phyloP scores from a whole-genome alignment of 1,284 basidiomycete species.

The Marasmius fiardii region DNA sequence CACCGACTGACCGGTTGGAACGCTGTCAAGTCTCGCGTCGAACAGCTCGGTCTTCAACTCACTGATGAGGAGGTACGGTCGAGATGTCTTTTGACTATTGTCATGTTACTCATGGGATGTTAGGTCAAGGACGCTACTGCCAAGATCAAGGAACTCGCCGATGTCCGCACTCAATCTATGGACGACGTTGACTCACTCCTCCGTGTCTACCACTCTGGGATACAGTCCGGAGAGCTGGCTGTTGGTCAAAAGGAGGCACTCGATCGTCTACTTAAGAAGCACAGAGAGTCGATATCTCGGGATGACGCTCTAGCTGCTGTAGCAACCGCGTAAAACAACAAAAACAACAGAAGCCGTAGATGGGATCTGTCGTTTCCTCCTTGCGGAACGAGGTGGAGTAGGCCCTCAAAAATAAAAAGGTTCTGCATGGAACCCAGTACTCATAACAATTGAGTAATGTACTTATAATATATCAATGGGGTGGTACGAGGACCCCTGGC shows the following conservation, averaged over 20 bases:
- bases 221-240: constrained; percentile 81
- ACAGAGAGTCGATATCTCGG: constrained; percentile 45
- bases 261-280: constrained; percentile 76
- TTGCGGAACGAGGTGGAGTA: too few relatives aligned
- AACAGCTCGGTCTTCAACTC: constrained; percentile 88
- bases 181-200: constrained; percentile 98
- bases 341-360: too few relatives aligned
- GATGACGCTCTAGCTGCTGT: constrained; percentile 1
- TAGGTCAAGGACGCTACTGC: constrained; percentile 96
- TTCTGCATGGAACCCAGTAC: too few relatives aligned
- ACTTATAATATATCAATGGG: too few relatives aligned
- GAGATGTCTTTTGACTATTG: not conserved
- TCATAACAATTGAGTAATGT: too few relatives aligned
- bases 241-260: constrained; percentile 87
- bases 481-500: too few relatives aligned
- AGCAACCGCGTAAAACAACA: constrained; percentile 2
- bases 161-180: constrained; percentile 98
- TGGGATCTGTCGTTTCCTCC: too few relatives aligned
- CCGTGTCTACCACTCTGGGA: constrained; percentile 91
- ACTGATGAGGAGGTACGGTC: constrained; percentile 77
- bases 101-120: constrained; percentile 1
- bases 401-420: too few relatives aligned
- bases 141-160: constrained; percentile 99
- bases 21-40: constrained; percentile 98
- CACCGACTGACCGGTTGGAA: constrained; percentile 98